Evolutionary conservation across 805 yeast species (phyloP).

Genomic region (Vanderwaltozyma yarrowii): DNA sequence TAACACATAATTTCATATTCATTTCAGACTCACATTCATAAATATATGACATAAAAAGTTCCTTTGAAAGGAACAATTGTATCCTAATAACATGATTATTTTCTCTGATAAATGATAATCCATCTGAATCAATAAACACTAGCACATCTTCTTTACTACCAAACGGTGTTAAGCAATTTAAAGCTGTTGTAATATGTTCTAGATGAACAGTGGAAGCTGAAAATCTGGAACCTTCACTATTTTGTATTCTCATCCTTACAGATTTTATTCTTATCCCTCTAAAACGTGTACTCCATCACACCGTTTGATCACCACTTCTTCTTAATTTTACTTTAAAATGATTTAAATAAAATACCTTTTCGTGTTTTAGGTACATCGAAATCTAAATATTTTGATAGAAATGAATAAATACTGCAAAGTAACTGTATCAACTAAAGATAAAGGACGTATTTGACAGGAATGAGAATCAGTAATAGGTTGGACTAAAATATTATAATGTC

Average conservation of each 20-base stretch:
- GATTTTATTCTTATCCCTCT: too few species aligned
- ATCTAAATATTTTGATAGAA: too few species aligned
- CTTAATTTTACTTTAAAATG: too few species aligned
- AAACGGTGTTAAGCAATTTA: constrained; percentile 34
- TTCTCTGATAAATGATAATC: constrained; percentile 41
- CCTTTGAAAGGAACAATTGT: constrained; percentile 27
- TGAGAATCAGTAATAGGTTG: too few species aligned
- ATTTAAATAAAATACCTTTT: too few species aligned
- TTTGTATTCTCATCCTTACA: neutral
- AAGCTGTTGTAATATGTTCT: constrained; percentile 37
- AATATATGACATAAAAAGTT: constrained; percentile 22
- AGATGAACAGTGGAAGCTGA: constrained; percentile 39
- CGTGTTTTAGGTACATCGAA: too few species aligned
- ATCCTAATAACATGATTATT: constrained; percentile 33
- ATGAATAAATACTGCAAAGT: too few species aligned
- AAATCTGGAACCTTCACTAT: constrained; percentile 15
- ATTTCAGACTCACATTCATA: constrained; percentile 10
- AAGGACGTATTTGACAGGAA: too few species aligned
- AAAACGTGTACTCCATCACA: too few species aligned
- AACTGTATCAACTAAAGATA: too few species aligned
- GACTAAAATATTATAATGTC: too few species aligned
- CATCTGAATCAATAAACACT: constrained; percentile 39
- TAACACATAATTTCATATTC: constrained; percentile 32
- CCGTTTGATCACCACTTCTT: too few species aligned
- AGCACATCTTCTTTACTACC: constrained; percentile 31